Conservation (phyloP, 1,284 basidiomycete genomes). For the Gomphus bonarii region DNA sequence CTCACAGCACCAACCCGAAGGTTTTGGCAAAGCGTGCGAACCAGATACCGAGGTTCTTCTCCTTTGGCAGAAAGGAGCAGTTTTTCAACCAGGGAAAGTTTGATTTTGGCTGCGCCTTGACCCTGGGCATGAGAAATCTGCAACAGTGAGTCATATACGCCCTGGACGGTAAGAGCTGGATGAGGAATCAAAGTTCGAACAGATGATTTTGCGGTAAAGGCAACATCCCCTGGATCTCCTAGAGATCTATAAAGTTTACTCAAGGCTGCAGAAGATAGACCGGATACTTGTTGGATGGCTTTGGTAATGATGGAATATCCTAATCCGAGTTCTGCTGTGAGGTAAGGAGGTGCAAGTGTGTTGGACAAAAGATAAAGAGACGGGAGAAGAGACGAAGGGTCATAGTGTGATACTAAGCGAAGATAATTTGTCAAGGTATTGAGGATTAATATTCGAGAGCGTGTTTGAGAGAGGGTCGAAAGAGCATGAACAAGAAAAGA, state of each 20-base stretch:
- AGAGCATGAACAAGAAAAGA: constrained; percentile 75
- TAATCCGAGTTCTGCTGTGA: constrained; percentile 65
- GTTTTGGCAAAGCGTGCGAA: constrained; percentile 74
- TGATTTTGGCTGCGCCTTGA: constrained; percentile 62
- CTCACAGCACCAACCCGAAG: constrained; percentile 83
- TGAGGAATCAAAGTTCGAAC: constrained; percentile 70
- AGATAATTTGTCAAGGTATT: constrained; percentile 76
- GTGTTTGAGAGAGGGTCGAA: constrained; percentile 61
- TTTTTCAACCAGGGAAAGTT: constrained; percentile 73
- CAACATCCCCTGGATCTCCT: constrained; percentile 78
- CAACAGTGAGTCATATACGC: constrained; percentile 57
- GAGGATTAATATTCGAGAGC: constrained; percentile 74
- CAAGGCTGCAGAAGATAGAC: constrained; percentile 58
- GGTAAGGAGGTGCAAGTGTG: constrained; percentile 72
- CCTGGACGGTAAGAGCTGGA: constrained; percentile 51
- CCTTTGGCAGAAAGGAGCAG: constrained; percentile 78
- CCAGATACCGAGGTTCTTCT: constrained; percentile 80
- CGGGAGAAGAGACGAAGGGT: constrained; percentile 63
- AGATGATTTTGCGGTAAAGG: constrained; percentile 74
- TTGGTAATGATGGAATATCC: constrained; percentile 71
- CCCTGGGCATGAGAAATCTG: constrained; percentile 63
- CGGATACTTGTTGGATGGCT: constrained; percentile 77
- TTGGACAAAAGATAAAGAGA: constrained; percentile 90
- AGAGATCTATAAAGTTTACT: constrained; percentile 52
- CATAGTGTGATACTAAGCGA: constrained; percentile 57